Evolutionary conservation across 2,329 filamentous ascomycete genomes (phyloP).

Genomic region (Diaporthe helianthi): DNA sequence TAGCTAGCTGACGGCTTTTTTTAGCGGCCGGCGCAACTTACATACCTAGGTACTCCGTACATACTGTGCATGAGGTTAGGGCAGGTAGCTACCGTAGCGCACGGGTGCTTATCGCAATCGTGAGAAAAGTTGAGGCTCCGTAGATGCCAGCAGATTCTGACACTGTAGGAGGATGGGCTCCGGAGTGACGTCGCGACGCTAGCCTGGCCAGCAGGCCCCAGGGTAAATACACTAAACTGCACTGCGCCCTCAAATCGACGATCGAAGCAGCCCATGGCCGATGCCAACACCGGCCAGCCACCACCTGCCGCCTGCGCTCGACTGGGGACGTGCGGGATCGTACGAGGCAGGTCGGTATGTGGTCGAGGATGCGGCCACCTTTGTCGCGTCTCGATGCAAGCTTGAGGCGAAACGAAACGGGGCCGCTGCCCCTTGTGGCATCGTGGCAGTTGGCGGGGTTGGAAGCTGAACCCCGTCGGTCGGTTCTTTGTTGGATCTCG

Average conservation of each 20-base stretch:
- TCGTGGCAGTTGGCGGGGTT: background rate
- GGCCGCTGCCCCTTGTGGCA: slow-evolving; percentile 2
- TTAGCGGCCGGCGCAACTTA: slow-evolving; percentile 10
- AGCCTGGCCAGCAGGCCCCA: background rate
- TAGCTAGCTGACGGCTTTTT: background rate
- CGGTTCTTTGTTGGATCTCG: background rate
- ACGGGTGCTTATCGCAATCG: slow-evolving; percentile 28
- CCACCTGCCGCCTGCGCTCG: background rate
- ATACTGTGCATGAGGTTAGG: background rate
- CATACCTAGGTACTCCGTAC: too few species aligned
- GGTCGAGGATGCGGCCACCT: background rate
- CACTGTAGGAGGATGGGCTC: slow-evolving; percentile 30
- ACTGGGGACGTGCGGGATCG: background rate
- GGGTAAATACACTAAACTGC: slow-evolving; percentile 6
- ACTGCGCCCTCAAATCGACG: slow-evolving; percentile 18
- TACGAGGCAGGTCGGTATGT: slow-evolving; percentile 5
- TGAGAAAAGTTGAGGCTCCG: slow-evolving; percentile 34
- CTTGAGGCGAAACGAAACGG: slow-evolving; percentile 5
- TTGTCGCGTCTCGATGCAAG: slow-evolving; percentile 4
- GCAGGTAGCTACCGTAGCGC: background rate
- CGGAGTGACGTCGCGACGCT: slow-evolving; percentile 27
- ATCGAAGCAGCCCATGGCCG: slow-evolving; percentile 9
- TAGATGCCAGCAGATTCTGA: slow-evolving; percentile 31
- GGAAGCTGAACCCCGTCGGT: slow-evolving; percentile 3
- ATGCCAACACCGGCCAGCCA: slow-evolving; percentile 2